A percentile compares a stretch with the other conserved stretches of the same genome.
Conservation (phyloP, 139 green algal genomes). For the Gonium pectorale region DNA sequence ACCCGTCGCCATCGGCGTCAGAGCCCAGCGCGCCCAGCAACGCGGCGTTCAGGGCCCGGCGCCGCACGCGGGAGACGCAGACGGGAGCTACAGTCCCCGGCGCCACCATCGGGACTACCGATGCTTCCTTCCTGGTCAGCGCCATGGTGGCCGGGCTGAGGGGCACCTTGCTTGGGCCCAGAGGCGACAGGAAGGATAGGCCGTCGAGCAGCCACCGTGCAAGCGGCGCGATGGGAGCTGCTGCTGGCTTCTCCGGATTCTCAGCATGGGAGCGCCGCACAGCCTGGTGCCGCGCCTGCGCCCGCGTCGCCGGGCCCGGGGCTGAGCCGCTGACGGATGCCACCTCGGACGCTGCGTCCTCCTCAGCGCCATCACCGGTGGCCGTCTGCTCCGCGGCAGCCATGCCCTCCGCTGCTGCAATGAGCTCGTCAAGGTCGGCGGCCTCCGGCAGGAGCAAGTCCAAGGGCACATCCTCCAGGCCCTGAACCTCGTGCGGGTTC, state of each 20-base stretch:
- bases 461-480: neutral
- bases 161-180: neutral
- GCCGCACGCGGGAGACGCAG: constrained; percentile 11
- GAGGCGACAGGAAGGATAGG: constrained; percentile 22
- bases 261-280: neutral
- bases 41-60: neutral
- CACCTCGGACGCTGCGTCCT: neutral
- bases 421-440: constrained; percentile 25
- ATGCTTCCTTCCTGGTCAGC: neutral
- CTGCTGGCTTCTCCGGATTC: too few relatives aligned
- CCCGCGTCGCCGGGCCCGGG: constrained; percentile 10
- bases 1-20: too few relatives aligned
- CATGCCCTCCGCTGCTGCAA: constrained; percentile 22
- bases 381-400: neutral
- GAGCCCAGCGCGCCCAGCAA: constrained; percentile 1
- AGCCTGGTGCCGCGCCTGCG: neutral
- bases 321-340: constrained; percentile 25
- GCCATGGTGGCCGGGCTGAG: neutral
- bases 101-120: neutral
- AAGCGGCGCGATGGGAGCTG: too few relatives aligned
- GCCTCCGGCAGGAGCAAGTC: constrained; percentile 25
- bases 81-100: neutral
- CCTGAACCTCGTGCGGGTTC: neutral
- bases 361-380: neutral
- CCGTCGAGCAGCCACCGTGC: neutral